Evolutionary conservation across 176 grass and related monocot species (phyloP).

Genomic region (Musa beccarii): DNA sequence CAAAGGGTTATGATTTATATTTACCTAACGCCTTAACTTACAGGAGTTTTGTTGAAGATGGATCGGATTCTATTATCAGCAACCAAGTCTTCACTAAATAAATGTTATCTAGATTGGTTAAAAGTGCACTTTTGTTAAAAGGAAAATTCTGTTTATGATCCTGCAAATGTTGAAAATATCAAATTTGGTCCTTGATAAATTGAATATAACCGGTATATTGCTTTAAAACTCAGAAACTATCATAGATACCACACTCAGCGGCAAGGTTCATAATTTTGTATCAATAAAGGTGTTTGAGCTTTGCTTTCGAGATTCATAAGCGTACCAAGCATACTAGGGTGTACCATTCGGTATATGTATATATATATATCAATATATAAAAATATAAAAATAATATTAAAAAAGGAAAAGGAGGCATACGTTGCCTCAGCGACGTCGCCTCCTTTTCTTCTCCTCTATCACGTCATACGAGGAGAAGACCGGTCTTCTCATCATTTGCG

Average conservation of each 20-base stretch:
- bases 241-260: background rate
- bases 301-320: too few species aligned
- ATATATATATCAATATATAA: too few species aligned
- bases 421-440: too few species aligned
- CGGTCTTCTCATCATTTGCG: too few species aligned
- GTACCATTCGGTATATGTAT: too few species aligned
- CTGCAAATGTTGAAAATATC: background rate
- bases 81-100: background rate
- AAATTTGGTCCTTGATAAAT: background rate
- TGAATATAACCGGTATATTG: background rate
- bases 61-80: background rate
- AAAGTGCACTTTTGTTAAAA: background rate
- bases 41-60: background rate
- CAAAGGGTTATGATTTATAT: background rate
- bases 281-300: too few species aligned
- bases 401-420: too few species aligned
- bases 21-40: background rate
- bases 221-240: background rate
- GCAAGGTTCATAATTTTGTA: too few species aligned
- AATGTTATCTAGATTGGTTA: background rate
- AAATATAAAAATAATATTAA: too few species aligned
- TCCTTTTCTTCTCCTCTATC: too few species aligned
- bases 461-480: too few species aligned
- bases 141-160: background rate
- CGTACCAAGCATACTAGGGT: too few species aligned